Evolutionary conservation across 2,329 filamentous ascomycete species (phyloP), one percentile per base, ranked within the genome.

Genomic region (Ampelomyces quisqualis): DNA sequence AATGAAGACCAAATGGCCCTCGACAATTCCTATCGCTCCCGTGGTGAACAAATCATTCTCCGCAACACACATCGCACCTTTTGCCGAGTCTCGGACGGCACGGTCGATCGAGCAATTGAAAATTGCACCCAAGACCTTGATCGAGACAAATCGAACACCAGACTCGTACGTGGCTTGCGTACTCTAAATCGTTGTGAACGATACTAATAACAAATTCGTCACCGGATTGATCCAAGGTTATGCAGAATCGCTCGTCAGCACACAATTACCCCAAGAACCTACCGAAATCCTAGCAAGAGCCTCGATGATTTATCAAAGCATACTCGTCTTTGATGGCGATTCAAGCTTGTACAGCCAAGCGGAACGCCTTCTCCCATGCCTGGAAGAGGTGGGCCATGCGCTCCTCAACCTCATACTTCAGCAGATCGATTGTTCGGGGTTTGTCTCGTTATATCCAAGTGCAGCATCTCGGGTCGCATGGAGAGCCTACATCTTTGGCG

Each of bases 161-260:
- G 78, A 81, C 47, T 77, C 75, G 0, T 67, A 76, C 44, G 71
- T 77, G 3, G 72, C 73, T 18, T 81, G 78, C 53, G 76, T 77
- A 1, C 60, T 82, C 0, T 78, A 78, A 49, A 62, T 75, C 29
- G 65, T 73, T 7, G 78, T 73, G 47, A 81, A 75, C 32, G 46
- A 67, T 0, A 51, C 57, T 13, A 82, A 81, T 48, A 58, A 70
- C 0, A 64, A 69, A 7, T 58, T 77, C 17, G 72, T 82, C n/a
- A 62, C 75, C 14, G 70, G 72, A 2, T 71, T 72, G 30, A 74
- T 81, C 40, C 70, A 73, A 11, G 60, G 65, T 15, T 72, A 71
- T 15, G 67, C 72, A 4, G 58, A 68, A 29, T 72, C 75, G 4
- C 66, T 81, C 1, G 40, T 75, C 9, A 57, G 58, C 2, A 15